Evolutionary conservation across 2,329 filamentous ascomycete genomes (phyloP).

Genomic region (Coccinonectria pachysandricola): DNA sequence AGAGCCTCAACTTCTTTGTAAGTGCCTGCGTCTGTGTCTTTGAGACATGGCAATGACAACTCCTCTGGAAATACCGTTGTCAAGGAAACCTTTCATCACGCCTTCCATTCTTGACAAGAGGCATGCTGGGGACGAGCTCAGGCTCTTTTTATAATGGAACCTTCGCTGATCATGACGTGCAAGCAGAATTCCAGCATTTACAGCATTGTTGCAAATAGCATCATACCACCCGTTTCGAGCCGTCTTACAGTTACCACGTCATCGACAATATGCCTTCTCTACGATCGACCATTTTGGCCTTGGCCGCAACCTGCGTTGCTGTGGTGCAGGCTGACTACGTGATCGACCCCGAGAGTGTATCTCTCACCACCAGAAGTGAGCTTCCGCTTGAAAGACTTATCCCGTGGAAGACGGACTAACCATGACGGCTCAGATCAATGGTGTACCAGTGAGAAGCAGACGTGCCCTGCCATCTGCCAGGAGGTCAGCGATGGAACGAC

Average conservation of each 20-base stretch:
- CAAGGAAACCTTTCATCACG: too few relatives aligned
- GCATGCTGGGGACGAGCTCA: too few relatives aligned
- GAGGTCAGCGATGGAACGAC: constrained; percentile 44
- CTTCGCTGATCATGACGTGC: too few relatives aligned
- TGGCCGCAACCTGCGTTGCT: constrained; percentile 42
- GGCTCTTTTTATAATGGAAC: too few relatives aligned
- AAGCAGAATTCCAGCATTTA: too few relatives aligned
- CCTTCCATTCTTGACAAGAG: too few relatives aligned
- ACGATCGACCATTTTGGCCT: constrained; percentile 41
- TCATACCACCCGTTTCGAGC: constrained; percentile 3
- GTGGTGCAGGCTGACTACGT: constrained; percentile 45
- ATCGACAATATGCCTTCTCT: constrained; percentile 41
- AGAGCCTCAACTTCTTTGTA: too few relatives aligned
- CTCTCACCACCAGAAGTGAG: constrained; percentile 41
- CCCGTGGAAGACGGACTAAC: constrained; percentile 11
- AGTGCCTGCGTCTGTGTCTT: too few relatives aligned
- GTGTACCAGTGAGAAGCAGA: constrained; percentile 52
- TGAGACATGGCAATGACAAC: too few relatives aligned
- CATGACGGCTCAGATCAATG: constrained; percentile 38
- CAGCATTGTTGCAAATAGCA: too few relatives aligned
- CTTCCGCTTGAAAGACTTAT: not conserved
- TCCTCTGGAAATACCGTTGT: too few relatives aligned
- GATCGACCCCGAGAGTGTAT: constrained; percentile 54
- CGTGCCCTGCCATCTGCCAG: constrained; percentile 64
- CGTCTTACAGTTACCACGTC: constrained; percentile 3